phyloP scores from a whole-genome alignment of 2,329 filamentous ascomycete genomes.

The Verticillium nubilum region DNA sequence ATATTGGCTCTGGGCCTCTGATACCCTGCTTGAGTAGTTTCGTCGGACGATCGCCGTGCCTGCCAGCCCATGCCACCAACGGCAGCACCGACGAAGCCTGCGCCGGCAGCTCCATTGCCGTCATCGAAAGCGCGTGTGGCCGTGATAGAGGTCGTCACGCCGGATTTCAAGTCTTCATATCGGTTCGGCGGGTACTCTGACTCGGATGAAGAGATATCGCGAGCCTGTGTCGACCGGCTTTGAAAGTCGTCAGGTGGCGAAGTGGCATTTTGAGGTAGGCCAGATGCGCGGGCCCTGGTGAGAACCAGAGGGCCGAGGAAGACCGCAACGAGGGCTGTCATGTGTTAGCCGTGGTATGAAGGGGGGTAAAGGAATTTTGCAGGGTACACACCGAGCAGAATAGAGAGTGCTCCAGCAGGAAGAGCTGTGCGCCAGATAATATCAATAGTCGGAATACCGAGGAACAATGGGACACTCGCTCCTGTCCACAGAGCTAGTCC shows the following conservation, averaged over 20 bases:
- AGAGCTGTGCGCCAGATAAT: constrained; percentile 42
- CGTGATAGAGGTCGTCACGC: constrained; percentile 28
- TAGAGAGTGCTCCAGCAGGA: constrained; percentile 42
- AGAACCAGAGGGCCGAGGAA: constrained; percentile 28
- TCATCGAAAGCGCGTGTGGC: constrained; percentile 15
- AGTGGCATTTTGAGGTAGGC: constrained; percentile 30
- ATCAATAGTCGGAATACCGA: constrained; percentile 38
- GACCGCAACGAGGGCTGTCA: constrained; percentile 27
- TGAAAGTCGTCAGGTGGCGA: constrained; percentile 24
- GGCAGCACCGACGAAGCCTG: constrained; percentile 26
- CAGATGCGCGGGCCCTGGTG: constrained; percentile 21
- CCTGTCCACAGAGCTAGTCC: constrained; percentile 49
- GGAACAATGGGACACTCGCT: constrained; percentile 43
- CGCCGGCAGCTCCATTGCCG: constrained; percentile 21
- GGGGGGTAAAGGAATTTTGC: background rate
- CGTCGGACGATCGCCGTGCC: constrained; percentile 18
- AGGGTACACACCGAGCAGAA: constrained; percentile 39
- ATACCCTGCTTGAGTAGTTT: background rate
- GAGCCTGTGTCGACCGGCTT: constrained; percentile 16
- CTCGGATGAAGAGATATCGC: constrained; percentile 35
- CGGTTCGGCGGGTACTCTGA: constrained; percentile 38
- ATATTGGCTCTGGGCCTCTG: constrained; percentile 20
- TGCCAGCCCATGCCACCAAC: constrained; percentile 32
- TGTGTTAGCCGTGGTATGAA: constrained; percentile 1
- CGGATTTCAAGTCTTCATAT: constrained; percentile 43